Base-by-base conservation (phyloP, 768 basidiomycete genomes). In the Lepiota venenata region DNA sequence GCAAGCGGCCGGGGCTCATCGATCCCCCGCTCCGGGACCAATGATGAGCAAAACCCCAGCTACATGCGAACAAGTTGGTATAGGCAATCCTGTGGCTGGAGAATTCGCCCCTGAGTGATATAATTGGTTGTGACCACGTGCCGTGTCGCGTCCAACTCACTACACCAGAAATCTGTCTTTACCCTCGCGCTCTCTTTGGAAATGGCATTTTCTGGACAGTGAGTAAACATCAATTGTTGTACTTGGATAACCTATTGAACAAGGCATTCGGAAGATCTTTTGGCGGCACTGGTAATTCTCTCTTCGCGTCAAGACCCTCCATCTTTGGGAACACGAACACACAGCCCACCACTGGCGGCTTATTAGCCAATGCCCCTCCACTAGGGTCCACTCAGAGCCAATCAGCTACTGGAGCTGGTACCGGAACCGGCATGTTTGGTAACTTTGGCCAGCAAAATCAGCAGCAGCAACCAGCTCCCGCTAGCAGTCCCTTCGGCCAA, bases 301-400 rank as follows among this genome's bases (percentile, higher is more conserved):
- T 54, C 21, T 47, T 54, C 29, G 47, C 40, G 20, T 40, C 53
- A 42, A 40, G 39, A 25, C 14, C 46, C 16, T 64, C 70, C 14
- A 59, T 76, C 50, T 80, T 81, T 65, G 76, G 75, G 15, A 55
- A 56, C 29, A 60, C 65, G 15, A 55, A 56, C 29, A 60, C 65
- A 42, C 67, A 66, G 47, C 70, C 66, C 4, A 66, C 66, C 62
- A 47, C 46, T 47, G 16, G 16, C 55, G 7, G 55, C 53, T 15
- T 47, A 52, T 5, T 57, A 38, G 47, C 47, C 10, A 55, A 47
- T 22, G 58, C 58, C 18, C 44, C 60, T 44, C 15, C 61, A 25
- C 52, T 50, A 37, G 61, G 59, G 35, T 54, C 59, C 40, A 52
- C 49, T 16, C 52, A 58, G 25, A 56, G 57, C 15, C 60, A 60